Conservation (phyloP, 2,329 filamentous ascomycete genomes). For the Bisporella sp. region DNA sequence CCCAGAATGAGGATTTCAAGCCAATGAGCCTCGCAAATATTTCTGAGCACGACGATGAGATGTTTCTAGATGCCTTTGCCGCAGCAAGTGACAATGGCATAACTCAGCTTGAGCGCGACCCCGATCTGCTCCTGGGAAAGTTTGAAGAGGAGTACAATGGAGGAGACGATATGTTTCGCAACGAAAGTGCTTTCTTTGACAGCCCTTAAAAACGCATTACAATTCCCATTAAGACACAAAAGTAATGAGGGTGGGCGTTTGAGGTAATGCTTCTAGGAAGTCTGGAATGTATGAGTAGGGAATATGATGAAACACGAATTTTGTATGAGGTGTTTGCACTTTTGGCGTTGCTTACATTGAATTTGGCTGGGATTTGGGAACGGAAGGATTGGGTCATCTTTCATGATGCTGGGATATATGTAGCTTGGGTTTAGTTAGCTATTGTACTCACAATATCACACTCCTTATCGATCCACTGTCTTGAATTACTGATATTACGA, state of each 20-base stretch:
- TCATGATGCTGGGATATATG: too few species aligned
- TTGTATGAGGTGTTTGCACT: too few species aligned
- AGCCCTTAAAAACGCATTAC: conserved; percentile 18
- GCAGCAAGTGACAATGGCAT: conserved; percentile 14
- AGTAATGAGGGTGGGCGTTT: not conserved
- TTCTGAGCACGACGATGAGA: conserved; percentile 27
- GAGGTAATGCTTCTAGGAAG: too few species aligned
- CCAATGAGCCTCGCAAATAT: conserved; percentile 16
- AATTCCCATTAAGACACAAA: not conserved
- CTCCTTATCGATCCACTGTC: too few species aligned
- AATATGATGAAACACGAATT: too few species aligned
- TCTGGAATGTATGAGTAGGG: too few species aligned
- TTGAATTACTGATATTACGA: too few species aligned
- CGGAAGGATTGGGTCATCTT: too few species aligned
- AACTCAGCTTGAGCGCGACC: conserved; percentile 22
- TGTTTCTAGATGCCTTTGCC: conserved; percentile 29
- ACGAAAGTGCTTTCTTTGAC: conserved; percentile 27
- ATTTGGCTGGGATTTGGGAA: too few species aligned
- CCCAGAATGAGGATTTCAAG: conserved; percentile 16
- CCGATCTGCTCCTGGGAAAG: conserved; percentile 24
- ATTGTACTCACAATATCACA: too few species aligned
- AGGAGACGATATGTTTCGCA: conserved; percentile 19
- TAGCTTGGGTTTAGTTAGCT: too few species aligned
- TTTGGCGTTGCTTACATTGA: too few species aligned
- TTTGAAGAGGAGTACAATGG: conserved; percentile 23